Evolutionary conservation across 1,284 basidiomycete species (phyloP), one percentile per base, ranked within the genome.

Genomic region (Cutaneotrichosporon dermatis): DNA sequence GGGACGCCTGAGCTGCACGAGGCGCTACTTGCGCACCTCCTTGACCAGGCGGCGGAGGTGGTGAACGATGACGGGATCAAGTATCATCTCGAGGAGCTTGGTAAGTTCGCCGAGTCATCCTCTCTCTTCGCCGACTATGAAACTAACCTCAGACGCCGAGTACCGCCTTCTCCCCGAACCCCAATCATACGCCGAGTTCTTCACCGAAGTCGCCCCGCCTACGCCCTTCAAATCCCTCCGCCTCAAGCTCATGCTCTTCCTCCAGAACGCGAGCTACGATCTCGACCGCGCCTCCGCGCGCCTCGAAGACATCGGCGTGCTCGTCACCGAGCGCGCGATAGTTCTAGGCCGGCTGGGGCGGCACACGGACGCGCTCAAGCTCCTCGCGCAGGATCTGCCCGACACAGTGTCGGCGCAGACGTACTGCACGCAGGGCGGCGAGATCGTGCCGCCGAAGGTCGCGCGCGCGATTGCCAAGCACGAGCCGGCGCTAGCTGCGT

Each of bases 321-420:
- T 94, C 2, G 80, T 80, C 37, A 80, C 90, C 12, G 92, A 95
- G 72, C 74, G 86, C 25, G 89, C 89, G 0, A 84, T 95, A 40
- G 79, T 94, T 2, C 83, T 90, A 60, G 90, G 89, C 9, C 90
- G 90, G 81, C 82, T 86, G 4, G 83, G 82, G 10, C 80, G 87
- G 50, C 85, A 91, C 68, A 83, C 80, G 6, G 79, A 81, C 34
- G 88, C 88, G 0, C 82, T 95, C 1, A 77, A 83, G 6, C 80
- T 84, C 1, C 83, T 96, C 7, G 87, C 88, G 1, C 82, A 86
- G 62, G 83, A 84, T 25, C 78, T 94, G 4, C 83, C 83, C 43
- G 92, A 95, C 73, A 80, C 84, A 0, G 79, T 83, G 0, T 88
- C 88, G 0, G 89, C 90, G 0, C 90, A 93, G 73, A 83, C 85